These are phyloP conservation scores for Saccharomyces uvarum DNA, from an alignment of 1,139 yeast genomes.

Conservation along the genomic window DNA sequence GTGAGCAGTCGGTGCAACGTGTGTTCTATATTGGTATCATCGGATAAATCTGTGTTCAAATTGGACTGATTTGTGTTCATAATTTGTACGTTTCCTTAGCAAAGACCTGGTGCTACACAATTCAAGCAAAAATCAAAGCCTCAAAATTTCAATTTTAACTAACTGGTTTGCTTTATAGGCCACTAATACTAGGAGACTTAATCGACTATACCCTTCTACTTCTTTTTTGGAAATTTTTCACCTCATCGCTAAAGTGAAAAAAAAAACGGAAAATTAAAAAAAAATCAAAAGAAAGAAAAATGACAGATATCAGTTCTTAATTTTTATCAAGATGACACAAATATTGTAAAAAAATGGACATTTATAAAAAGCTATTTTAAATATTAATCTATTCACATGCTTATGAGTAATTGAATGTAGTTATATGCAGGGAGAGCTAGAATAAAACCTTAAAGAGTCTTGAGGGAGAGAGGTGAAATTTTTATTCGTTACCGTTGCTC, in stretches of 20 bases:
- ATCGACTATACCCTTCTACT: neutral
- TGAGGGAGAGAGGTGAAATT: neutral
- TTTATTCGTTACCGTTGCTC: neutral
- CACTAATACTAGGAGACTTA: neutral
- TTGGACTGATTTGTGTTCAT: neutral
- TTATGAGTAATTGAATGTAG: neutral
- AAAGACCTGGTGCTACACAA: neutral
- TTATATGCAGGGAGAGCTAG: neutral
- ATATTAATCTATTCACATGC: neutral
- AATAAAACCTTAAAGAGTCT: neutral
- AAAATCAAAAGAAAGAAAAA: neutral
- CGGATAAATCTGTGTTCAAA: slow-evolving; percentile 1
- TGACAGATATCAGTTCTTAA: neutral
- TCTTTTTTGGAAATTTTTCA: neutral
- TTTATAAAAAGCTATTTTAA: neutral
- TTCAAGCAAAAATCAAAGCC: neutral
- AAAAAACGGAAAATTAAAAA: neutral
- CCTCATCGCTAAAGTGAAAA: neutral
- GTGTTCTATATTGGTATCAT: slow-evolving; percentile 15
- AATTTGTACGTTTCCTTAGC: neutral
- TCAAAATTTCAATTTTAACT: neutral
- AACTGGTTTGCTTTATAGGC: neutral
- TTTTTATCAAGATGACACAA: neutral
- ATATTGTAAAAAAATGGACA: neutral
- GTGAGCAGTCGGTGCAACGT: slow-evolving; percentile 20